Percentiles rank a stretch among this genome's conserved stretches.
phyloP scores from a whole-genome alignment of 2,329 filamentous ascomycete species.

The Fonsecaea nubica region DNA sequence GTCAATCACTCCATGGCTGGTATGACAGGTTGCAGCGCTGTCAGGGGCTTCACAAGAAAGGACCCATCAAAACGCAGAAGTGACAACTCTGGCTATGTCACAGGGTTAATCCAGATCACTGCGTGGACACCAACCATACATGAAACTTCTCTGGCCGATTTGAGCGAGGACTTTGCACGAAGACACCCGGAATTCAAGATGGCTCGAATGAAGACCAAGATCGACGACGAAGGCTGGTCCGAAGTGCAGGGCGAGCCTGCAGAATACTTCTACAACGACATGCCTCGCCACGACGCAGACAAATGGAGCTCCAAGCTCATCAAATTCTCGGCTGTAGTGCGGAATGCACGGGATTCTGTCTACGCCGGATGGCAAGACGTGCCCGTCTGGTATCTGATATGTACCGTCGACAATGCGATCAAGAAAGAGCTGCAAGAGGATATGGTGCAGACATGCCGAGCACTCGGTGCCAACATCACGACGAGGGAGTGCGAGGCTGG shows the following conservation, averaged over 20 bases:
- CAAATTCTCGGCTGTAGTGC: constrained; percentile 52
- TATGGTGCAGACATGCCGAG: constrained; percentile 19
- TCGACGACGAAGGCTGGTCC: constrained; percentile 50
- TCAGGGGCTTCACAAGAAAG: constrained; percentile 27
- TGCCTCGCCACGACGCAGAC: constrained; percentile 52
- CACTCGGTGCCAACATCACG: constrained; percentile 47
- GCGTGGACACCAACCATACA: constrained; percentile 48
- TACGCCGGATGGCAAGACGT: constrained; percentile 59
- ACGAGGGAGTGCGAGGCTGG: constrained; percentile 52
- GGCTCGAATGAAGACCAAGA: constrained; percentile 40
- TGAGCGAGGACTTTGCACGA: constrained; percentile 44
- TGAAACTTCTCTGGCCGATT: constrained; percentile 49
- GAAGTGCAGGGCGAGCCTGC: constrained; percentile 48
- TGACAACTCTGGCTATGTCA: constrained; percentile 46
- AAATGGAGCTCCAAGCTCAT: constrained; percentile 52
- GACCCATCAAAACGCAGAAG: constrained; percentile 13
- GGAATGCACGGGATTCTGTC: constrained; percentile 51
- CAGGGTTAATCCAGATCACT: constrained; percentile 55
- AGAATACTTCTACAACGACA: constrained; percentile 59
- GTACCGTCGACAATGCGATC: constrained; percentile 50
- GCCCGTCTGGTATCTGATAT: constrained; percentile 56
- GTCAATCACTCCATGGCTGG: constrained; percentile 30
- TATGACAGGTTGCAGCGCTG: constrained; percentile 22
- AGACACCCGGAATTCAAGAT: constrained; percentile 51
- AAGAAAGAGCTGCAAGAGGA: constrained; percentile 48